phyloP scores from a whole-genome alignment of 2,329 filamentous ascomycete genomes.

The Curvularia spicifera region DNA sequence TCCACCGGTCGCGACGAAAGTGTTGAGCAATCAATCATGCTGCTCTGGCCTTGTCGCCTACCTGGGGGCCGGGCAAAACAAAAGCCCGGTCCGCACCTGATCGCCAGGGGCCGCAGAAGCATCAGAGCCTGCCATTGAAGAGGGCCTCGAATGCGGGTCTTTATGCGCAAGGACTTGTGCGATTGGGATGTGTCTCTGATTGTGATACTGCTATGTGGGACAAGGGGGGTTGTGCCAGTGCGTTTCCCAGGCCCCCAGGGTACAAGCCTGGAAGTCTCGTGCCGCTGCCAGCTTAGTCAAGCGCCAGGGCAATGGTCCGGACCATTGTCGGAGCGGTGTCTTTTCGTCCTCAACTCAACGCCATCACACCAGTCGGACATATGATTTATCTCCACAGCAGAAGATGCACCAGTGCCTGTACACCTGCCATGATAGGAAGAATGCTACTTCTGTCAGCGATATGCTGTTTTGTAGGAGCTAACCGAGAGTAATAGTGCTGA shows the following conservation, averaged over 20 bases:
- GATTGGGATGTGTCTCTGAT: conserved; percentile 1
- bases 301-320: conserved; percentile 12
- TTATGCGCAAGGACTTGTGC: conserved; percentile 10
- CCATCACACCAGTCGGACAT: background rate
- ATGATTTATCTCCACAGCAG: conserved; percentile 4
- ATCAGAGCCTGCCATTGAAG: conserved; percentile 17
- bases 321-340: conserved; percentile 15
- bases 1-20: conserved; percentile 8
- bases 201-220: conserved; percentile 1
- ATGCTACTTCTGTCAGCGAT: background rate
- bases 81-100: conserved; percentile 17
- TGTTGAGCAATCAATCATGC: conserved; percentile 18
- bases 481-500: background rate
- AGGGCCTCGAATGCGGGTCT: background rate
- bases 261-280: conserved; percentile 3
- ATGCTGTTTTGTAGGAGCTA: background rate
- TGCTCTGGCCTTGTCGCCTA: conserved; percentile 19
- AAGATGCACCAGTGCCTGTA: background rate
- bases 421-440: background rate
- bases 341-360: background rate
- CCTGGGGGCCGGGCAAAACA: conserved; percentile 20
- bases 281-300: conserved; percentile 19
- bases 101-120: conserved; percentile 23
- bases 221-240: conserved; percentile 1
- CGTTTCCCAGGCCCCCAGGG: conserved; percentile 4